Evolutionary conservation across 495 filamentous ascomycete genomes (phyloP), one percentile per base, ranked within the genome.

Genomic region (Pseudomonodictys pantanalensis): DNA sequence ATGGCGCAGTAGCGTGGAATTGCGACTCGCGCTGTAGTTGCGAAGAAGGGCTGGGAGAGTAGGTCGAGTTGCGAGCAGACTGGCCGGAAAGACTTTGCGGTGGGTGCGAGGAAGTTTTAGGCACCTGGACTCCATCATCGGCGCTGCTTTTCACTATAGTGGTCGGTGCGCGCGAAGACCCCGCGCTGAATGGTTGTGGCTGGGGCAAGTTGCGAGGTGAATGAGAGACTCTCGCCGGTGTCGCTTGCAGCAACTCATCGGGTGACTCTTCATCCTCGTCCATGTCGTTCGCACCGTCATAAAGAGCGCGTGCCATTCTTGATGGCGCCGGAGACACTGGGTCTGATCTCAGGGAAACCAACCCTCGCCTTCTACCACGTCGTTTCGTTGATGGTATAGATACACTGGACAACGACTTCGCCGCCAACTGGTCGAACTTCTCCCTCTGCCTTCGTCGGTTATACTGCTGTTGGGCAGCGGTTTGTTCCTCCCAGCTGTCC

Each of bases 21-120:
- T 61, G 56, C 6, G 48, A 44, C 12, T 30, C 42, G 24, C 42
- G 48, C 11, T 64, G 48, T 12, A 29, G 24, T 44, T 50, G 48
- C 11, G 56, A 54, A 11, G 54, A 45, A 25, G 55, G 48, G 33
- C 54, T 65, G 3, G 45, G 46, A 24, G 32, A 45, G 25, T 33
- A 49, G 2, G 58, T 43, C 20, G 32, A 39, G 26, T 51, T 58
- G 41, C 41, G 35, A 12, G 44, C 30, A 26, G 39, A 25, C 23
- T 55, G 58, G 10, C 58, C 58, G 28, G 58, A 62, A 8, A 58
- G 47, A 7, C 47, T 49, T 11, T 54, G 47, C 2, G 35, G 42
- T 28, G 65, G 58, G 12, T 57, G 57, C 3, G 65, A 68, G 0
- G 61, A 64, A n/a, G 65, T 68, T 23, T 62, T 68, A 11, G 65